Conservation (phyloP, 306 rosid genomes). For the Quercus dentata region DNA sequence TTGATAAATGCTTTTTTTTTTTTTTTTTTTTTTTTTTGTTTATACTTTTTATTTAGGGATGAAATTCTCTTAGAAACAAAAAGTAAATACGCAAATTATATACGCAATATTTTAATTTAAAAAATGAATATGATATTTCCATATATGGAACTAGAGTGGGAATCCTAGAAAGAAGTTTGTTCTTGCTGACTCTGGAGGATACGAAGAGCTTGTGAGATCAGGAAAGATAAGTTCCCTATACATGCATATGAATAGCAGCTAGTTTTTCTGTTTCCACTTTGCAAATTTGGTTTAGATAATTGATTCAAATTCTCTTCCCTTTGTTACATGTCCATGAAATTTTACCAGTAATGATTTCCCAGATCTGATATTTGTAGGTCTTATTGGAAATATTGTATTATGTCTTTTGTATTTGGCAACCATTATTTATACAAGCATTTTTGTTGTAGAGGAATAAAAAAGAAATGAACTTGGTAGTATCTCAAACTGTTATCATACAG, state of each 20-base stretch:
- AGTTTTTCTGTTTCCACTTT: conserved; percentile 16
- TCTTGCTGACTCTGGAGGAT: conserved; percentile 71
- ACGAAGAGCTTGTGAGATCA: conserved; percentile 58
- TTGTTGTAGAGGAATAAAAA: conserved; percentile 18
- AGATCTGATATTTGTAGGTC: conserved; percentile 12
- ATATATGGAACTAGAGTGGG: conserved; percentile 59
- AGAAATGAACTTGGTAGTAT: neutral
- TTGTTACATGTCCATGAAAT: conserved; percentile 11
- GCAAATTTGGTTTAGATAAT: conserved; percentile 8
- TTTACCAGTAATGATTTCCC: neutral
- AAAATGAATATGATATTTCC: too few relatives aligned
- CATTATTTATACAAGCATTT: conserved; percentile 6
- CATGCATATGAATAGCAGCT: neutral
- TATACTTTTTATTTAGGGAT: too few relatives aligned
- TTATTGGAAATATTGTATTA: conserved; percentile 9
- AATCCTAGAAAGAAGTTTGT: conserved; percentile 78
- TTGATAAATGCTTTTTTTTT: too few relatives aligned
- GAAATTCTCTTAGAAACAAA: too few relatives aligned
- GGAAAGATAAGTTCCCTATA: conserved; percentile 38
- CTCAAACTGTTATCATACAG: too few relatives aligned
- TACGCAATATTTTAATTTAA: too few relatives aligned
- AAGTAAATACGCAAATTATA: too few relatives aligned
- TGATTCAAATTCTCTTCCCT: conserved; percentile 16
- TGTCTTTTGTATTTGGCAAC: conserved; percentile 10
- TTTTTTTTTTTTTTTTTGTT: too few relatives aligned